A percentile compares a stretch with the other conserved stretches of the same genome.
Conservation (phyloP, 2,329 filamentous ascomycete genomes). For the Xylariomycetidae sp. region DNA sequence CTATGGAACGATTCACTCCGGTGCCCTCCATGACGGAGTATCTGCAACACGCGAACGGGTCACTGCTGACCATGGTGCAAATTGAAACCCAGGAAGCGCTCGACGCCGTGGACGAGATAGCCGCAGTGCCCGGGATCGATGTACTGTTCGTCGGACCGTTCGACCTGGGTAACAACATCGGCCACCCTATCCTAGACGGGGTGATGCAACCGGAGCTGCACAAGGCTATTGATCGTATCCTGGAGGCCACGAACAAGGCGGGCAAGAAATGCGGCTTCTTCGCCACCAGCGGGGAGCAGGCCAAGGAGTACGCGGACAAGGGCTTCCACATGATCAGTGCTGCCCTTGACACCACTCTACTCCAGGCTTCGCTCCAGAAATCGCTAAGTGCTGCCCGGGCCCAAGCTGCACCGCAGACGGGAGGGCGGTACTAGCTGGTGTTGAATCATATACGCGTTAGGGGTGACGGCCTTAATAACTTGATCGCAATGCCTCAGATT, state of each 20-base stretch:
- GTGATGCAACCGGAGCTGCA: constrained; percentile 53
- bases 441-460: constrained; percentile 7
- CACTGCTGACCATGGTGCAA: constrained; percentile 59
- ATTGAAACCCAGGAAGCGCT: constrained; percentile 62
- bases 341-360: constrained; percentile 41
- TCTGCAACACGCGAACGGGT: constrained; percentile 49
- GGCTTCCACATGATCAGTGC: constrained; percentile 59
- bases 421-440: constrained; percentile 37
- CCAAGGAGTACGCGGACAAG: constrained; percentile 45
- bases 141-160: constrained; percentile 62
- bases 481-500: not conserved
- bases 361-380: constrained; percentile 33
- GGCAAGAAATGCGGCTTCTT: constrained; percentile 63
- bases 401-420: constrained; percentile 28
- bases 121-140: constrained; percentile 53
- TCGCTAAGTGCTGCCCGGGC: constrained; percentile 43
- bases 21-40: constrained; percentile 47
- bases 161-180: constrained; percentile 59
- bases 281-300: constrained; percentile 50
- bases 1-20: constrained; percentile 42
- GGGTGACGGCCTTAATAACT: not conserved
- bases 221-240: constrained; percentile 51
- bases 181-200: constrained; percentile 54
- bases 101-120: constrained; percentile 55
- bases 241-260: constrained; percentile 50